Conservation (phyloP, 176 grass and related monocot species). For the Musa acuminata region DNA sequence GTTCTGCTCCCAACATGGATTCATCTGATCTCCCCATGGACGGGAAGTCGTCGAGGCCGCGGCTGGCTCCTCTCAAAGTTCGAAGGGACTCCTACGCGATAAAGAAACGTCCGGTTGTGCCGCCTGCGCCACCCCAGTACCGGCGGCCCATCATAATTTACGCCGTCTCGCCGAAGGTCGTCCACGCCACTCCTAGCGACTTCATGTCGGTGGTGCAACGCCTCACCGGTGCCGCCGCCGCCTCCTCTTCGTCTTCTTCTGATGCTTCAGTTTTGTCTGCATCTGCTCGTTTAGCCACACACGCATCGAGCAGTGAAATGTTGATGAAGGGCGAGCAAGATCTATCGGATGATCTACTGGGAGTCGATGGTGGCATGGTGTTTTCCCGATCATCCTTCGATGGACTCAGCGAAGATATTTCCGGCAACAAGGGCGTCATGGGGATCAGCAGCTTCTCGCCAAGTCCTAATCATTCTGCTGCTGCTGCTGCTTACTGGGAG, state of each 20-base stretch:
- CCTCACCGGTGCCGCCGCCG: conserved; percentile 33
- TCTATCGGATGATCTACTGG: background rate
- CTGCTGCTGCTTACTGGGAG: conserved; percentile 23
- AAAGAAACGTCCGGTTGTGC: conserved; percentile 1
- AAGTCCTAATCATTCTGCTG: conserved; percentile 9
- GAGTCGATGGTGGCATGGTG: conserved; percentile 12
- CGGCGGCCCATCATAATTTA: conserved; percentile 50
- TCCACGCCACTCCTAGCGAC: conserved; percentile 42
- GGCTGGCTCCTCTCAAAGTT: conserved; percentile 34
- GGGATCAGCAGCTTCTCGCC: background rate
- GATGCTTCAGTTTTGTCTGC: no score
- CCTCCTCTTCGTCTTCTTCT: background rate
- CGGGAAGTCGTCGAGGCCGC: conserved; percentile 2
- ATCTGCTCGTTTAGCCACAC: no score
- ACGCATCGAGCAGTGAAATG: no score
- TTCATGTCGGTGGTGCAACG: conserved; percentile 65
- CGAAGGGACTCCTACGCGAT: conserved; percentile 17
- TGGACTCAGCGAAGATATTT: conserved; percentile 20
- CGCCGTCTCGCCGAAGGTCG: conserved; percentile 38
- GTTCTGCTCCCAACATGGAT: no score
- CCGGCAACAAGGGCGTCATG: background rate
- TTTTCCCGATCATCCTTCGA: conserved; percentile 18
- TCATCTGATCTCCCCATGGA: no score
- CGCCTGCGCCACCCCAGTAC: background rate
- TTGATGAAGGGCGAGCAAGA: no score